phyloP scores from a whole-genome alignment of 306 rosid genomes.

The Clitoria ternatea region DNA sequence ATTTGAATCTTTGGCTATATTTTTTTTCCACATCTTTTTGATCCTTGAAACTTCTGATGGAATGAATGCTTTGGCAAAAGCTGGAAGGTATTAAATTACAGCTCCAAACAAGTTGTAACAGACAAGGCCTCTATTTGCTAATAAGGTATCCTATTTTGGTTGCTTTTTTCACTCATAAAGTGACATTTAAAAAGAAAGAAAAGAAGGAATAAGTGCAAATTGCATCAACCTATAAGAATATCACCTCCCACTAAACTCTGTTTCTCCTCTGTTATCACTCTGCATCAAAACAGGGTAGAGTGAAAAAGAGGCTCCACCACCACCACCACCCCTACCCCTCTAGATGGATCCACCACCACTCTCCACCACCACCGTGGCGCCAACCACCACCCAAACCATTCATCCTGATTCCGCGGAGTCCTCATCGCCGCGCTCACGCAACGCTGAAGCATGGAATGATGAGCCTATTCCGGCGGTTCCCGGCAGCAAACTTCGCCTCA shows the following conservation, averaged over 20 bases:
- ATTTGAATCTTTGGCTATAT: background rate
- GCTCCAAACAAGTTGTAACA: constrained; percentile 34
- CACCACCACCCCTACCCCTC: constrained; percentile 12
- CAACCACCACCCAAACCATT: background rate
- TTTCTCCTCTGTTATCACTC: constrained; percentile 25
- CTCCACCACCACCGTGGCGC: constrained; percentile 7
- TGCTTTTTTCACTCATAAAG: constrained; percentile 23
- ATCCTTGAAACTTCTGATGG: constrained; percentile 23
- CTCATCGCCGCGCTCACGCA: constrained; percentile 57
- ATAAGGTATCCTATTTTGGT: constrained; percentile 10
- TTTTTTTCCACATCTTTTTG: background rate
- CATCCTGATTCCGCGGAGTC: constrained; percentile 55
- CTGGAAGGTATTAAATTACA: constrained; percentile 17
- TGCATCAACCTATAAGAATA: constrained; percentile 12
- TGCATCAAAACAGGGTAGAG: background rate
- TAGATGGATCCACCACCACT: constrained; percentile 26
- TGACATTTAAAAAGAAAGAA: background rate
- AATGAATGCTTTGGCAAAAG: constrained; percentile 24
- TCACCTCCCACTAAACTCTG: constrained; percentile 17
- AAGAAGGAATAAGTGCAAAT: constrained; percentile 6
- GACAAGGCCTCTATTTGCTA: constrained; percentile 16
- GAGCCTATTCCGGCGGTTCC: constrained; percentile 57
- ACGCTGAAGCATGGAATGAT: constrained; percentile 50
- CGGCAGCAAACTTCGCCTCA: constrained; percentile 74
- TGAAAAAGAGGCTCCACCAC: background rate